These are phyloP conservation scores for Mycena indigotica DNA, from an alignment of 768 basidiomycete genomes.

Conservation along the genomic window DNA sequence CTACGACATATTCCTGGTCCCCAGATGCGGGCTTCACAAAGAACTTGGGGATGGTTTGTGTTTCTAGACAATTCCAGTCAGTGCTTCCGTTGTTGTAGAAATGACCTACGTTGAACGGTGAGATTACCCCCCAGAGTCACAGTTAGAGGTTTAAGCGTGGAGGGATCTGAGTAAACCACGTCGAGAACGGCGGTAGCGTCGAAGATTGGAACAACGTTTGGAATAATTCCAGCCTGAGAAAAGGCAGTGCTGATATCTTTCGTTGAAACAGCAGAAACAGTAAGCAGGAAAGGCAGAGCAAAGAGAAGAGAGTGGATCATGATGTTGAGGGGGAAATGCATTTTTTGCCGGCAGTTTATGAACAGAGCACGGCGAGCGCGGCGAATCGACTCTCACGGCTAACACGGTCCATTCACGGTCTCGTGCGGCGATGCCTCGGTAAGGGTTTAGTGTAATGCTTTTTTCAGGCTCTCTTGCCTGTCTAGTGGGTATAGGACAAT, in stretches of 20 bases:
- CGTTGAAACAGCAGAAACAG: constrained; percentile 6
- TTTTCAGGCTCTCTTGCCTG: too few species aligned
- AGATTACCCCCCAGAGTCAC: constrained; percentile 40
- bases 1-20: constrained; percentile 38
- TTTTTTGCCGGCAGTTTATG: too few species aligned
- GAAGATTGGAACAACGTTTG: constrained; percentile 42
- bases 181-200: constrained; percentile 38
- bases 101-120: constrained; percentile 38
- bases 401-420: too few species aligned
- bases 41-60: constrained; percentile 36
- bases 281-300: neutral
- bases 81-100: neutral
- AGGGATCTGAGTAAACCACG: constrained; percentile 40
- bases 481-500: constrained; percentile 4
- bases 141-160: constrained; percentile 29
- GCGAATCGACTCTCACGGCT: too few species aligned
- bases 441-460: too few species aligned
- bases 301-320: neutral
- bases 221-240: constrained; percentile 42
- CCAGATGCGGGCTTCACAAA: constrained; percentile 29
- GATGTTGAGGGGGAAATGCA: too few species aligned
- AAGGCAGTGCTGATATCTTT: constrained; percentile 34
- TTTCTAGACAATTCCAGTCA: constrained; percentile 29
- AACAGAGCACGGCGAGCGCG: too few species aligned
- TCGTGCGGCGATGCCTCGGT: too few species aligned